Percentiles rank a stretch among this genome's conserved stretches.
phyloP scores from a whole-genome alignment of 257 asterid species.

The Galeopsis tetrahit region DNA sequence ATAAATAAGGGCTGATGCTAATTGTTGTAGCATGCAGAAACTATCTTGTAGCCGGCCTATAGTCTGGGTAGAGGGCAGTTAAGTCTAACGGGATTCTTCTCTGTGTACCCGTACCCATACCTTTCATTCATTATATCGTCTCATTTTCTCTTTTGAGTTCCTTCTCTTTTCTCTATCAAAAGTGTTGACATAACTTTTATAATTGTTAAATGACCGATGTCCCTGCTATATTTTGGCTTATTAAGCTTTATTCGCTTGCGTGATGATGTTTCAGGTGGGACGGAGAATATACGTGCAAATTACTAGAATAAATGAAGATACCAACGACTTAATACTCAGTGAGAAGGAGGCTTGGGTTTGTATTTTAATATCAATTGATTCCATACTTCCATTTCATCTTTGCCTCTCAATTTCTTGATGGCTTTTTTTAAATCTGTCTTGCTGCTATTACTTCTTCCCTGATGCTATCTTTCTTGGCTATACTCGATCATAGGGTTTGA shows the following conservation, averaged over 20 bases:
- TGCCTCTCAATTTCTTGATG: constrained; percentile 8
- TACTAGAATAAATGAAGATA: constrained; percentile 83
- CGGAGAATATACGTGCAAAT: constrained; percentile 71
- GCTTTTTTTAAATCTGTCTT: neutral
- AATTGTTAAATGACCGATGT: neutral
- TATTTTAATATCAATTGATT: constrained; percentile 36
- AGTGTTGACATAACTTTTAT: neutral
- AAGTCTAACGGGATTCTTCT: too few species aligned
- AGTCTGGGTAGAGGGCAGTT: too few species aligned
- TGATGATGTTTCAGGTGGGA: constrained; percentile 68
- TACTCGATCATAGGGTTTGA: constrained; percentile 51
- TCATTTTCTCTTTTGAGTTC: too few species aligned
- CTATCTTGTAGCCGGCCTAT: too few species aligned
- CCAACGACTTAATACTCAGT: constrained; percentile 91
- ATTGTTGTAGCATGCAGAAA: too few species aligned
- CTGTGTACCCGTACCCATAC: too few species aligned
- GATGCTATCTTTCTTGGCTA: constrained; percentile 30
- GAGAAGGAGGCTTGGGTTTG: constrained; percentile 95
- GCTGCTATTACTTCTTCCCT: constrained; percentile 18
- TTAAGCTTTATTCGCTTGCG: neutral
- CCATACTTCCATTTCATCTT: constrained; percentile 23
- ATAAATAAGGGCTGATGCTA: too few species aligned
- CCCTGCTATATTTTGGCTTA: constrained; percentile 13
- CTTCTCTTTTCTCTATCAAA: neutral
- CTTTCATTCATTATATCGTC: too few species aligned